Evolutionary conservation across 768 basidiomycete genomes (phyloP).

Genomic region (Hemileccinum rubropunctum): DNA sequence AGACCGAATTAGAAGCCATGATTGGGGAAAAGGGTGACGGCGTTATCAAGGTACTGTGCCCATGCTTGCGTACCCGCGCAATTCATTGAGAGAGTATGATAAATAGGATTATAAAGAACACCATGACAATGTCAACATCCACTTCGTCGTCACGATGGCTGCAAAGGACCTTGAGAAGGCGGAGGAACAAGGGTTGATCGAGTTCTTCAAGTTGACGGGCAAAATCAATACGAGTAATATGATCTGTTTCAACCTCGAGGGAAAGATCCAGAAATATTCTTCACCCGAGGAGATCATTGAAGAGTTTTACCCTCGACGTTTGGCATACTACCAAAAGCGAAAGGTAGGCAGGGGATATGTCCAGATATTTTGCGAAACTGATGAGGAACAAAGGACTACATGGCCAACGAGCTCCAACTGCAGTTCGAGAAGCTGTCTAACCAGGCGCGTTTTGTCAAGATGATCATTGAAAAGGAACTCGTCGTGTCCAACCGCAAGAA

Average conservation of each 20-base stretch:
- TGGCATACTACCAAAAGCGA: slow-evolving; percentile 93
- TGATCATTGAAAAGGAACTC: slow-evolving; percentile 88
- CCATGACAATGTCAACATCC: slow-evolving; percentile 88
- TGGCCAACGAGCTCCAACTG: slow-evolving; percentile 77
- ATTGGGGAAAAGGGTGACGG: slow-evolving; percentile 83
- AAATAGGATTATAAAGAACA: slow-evolving; percentile 94
- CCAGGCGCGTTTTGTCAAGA: slow-evolving; percentile 94
- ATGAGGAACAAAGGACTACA: slow-evolving; percentile 57
- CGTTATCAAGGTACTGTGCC: slow-evolving; percentile 62
- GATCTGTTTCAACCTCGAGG: slow-evolving; percentile 97
- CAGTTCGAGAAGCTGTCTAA: slow-evolving; percentile 86
- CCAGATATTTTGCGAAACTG: background rate
- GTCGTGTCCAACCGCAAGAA: slow-evolving; percentile 87
- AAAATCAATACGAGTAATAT: slow-evolving; percentile 93
- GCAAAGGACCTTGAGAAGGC: slow-evolving; percentile 83
- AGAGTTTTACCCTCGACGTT: slow-evolving; percentile 86
- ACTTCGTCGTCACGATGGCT: slow-evolving; percentile 81
- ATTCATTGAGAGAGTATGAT: background rate
- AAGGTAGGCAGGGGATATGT: slow-evolving; percentile 54
- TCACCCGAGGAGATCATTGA: slow-evolving; percentile 88
- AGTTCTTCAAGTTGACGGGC: slow-evolving; percentile 85
- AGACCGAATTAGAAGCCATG: slow-evolving; percentile 88
- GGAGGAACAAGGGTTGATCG: slow-evolving; percentile 83
- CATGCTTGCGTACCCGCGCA: background rate
- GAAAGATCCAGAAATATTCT: slow-evolving; percentile 92